Evolutionary conservation across 1,284 basidiomycete species (phyloP), one percentile per base, ranked within the genome.

Genomic region (Cryptococcus wingfieldii): DNA sequence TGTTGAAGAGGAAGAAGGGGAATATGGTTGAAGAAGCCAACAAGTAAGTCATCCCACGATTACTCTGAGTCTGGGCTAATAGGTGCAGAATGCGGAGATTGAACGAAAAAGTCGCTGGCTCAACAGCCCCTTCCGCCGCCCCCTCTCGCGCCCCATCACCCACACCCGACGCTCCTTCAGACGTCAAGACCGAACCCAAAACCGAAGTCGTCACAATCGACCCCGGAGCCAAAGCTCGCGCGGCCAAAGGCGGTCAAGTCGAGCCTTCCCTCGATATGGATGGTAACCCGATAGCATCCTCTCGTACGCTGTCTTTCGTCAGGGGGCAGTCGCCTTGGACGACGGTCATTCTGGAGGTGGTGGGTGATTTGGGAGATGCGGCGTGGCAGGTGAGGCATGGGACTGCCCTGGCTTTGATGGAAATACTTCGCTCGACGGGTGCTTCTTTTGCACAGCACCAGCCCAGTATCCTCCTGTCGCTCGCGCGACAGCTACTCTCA

Each of bases 341-440:
- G 51, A 87, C 89, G 9, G 82, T 97, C 7, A 84, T 88, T 8
- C 85, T 87, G 62, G 81, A 94, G 4, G 80, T 99, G 7, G 86
- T 89, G 64, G 84, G 91, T 2, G 89, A 92, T 64, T 78, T 99
- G 13, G 89, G 94, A 63, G 90, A 76, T 65, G 83, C 88, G 0
- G 83, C 85, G 7, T 98, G 96, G 96, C 93, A 98, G 75, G 85
- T 88, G 6, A 83, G 96, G 49, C 96, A 99, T 69, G 96, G 96
- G 46, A 89, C 94, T 6, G 90, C 93, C 0, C 84, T 98, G 78
- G 94, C 90, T 2, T 76, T 98, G 31, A 83, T 93, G 52, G 95
- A 98, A 69, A 77, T 98, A 28, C 78, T 98, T 54, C 93, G 92
- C 70, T 77, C 84, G 1, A 84, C 88, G 84, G 55, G 59, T 14